Percentiles rank a stretch among this genome's conserved stretches.
These are phyloP conservation scores for Trametes polyzona DNA, from an alignment of 1,284 basidiomycete species.

Conservation along the genomic window DNA sequence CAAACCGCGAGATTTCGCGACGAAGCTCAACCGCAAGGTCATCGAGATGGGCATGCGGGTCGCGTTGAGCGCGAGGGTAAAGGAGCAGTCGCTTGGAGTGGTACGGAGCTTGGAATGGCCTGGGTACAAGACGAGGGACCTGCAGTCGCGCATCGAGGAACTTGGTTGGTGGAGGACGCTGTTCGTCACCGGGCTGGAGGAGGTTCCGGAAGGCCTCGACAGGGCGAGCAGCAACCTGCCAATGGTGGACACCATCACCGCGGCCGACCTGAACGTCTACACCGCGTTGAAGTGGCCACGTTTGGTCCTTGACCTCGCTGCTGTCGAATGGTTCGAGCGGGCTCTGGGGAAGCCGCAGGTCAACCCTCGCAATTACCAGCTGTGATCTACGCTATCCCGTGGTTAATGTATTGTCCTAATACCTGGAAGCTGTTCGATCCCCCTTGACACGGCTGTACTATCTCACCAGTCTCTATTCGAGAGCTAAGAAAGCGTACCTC, in stretches of 20 bases:
- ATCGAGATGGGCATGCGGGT: slow-evolving; percentile 92
- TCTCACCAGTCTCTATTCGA: too few relatives aligned
- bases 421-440: background rate
- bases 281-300: slow-evolving; percentile 79
- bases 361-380: slow-evolving; percentile 14
- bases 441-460: too few relatives aligned
- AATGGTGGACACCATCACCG: slow-evolving; percentile 62
- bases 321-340: slow-evolving; percentile 71
- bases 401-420: background rate
- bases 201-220: slow-evolving; percentile 55
- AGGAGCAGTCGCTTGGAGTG: slow-evolving; percentile 75
- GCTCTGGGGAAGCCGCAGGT: slow-evolving; percentile 48
- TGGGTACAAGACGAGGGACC: slow-evolving; percentile 65
- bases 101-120: slow-evolving; percentile 77
- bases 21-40: slow-evolving; percentile 88
- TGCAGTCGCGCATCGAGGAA: slow-evolving; percentile 59
- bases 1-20: slow-evolving; percentile 89
- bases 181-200: slow-evolving; percentile 70
- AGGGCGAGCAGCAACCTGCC: slow-evolving; percentile 68
- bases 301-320: slow-evolving; percentile 70
- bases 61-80: slow-evolving; percentile 82
- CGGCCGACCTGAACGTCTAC: slow-evolving; percentile 75
- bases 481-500: too few relatives aligned
- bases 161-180: slow-evolving; percentile 71
- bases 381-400: slow-evolving; percentile 9